These are phyloP conservation scores for Fusarium sp. DNA, from an alignment of 2,329 filamentous ascomycete genomes.

Conservation along the genomic window DNA sequence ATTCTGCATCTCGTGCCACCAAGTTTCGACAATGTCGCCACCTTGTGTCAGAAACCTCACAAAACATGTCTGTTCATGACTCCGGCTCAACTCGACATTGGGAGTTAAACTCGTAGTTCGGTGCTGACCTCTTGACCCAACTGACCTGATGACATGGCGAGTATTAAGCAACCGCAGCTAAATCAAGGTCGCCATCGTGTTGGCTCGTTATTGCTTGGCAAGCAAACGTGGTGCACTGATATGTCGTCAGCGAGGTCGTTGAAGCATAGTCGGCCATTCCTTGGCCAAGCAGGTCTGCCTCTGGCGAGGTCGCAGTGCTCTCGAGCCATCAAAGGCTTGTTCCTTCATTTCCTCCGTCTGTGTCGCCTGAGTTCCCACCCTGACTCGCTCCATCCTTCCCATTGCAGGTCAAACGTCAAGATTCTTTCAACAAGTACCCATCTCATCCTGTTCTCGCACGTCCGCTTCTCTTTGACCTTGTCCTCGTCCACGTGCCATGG, in stretches of 20 bases:
- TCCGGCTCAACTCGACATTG: neutral
- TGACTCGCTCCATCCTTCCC: slow-evolving; percentile 53
- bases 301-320: neutral
- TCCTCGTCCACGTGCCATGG: slow-evolving; percentile 53
- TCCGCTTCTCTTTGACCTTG: slow-evolving; percentile 46
- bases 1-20: slow-evolving; percentile 7
- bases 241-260: slow-evolving; percentile 4
- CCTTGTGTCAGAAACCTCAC: neutral
- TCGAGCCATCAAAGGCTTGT: neutral
- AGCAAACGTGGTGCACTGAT: neutral
- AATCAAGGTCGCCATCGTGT: neutral
- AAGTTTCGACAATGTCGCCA: neutral
- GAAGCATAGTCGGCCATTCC: neutral
- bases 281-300: neutral
- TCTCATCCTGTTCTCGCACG: slow-evolving; percentile 54
- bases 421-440: slow-evolving; percentile 58
- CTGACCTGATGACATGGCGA: no score
- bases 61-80: neutral
- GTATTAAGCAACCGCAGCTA: no score
- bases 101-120: neutral
- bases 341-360: slow-evolving; percentile 21
- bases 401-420: slow-evolving; percentile 56
- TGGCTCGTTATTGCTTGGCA: neutral
- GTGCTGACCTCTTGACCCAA: neutral
- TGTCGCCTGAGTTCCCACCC: slow-evolving; percentile 44